These are phyloP conservation scores for Austroboletus niveus DNA, from an alignment of 1,284 basidiomycete genomes.

Conservation along the genomic window DNA sequence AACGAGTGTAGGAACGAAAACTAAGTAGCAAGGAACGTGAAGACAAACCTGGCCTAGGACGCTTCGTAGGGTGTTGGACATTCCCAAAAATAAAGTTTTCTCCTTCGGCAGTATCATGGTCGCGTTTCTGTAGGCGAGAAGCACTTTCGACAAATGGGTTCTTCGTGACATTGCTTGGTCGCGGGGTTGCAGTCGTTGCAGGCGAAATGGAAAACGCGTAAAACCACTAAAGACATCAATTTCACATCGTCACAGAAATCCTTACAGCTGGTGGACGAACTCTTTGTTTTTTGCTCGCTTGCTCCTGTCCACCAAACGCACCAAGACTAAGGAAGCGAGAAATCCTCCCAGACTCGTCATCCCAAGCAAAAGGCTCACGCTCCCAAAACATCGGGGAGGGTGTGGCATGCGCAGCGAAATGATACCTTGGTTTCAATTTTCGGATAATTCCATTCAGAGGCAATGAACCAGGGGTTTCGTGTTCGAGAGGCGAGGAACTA, in stretches of 20 bases:
- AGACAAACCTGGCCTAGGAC: slow-evolving; percentile 49
- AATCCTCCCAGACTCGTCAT: slow-evolving; percentile 63
- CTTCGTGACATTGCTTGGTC: slow-evolving; percentile 65
- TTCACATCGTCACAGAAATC: neutral
- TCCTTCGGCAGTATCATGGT: slow-evolving; percentile 42
- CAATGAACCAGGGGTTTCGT: slow-evolving; percentile 45
- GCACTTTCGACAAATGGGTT: slow-evolving; percentile 65
- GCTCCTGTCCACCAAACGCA: slow-evolving; percentile 70
- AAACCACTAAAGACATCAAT: slow-evolving; percentile 56
- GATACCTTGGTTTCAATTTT: slow-evolving; percentile 72
- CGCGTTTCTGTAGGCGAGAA: slow-evolving; percentile 50
- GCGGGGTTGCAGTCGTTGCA: slow-evolving; percentile 35
- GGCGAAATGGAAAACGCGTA: slow-evolving; percentile 71
- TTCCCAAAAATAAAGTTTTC: slow-evolving; percentile 72
- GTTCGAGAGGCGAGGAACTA: slow-evolving; percentile 52
- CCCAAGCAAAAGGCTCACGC: slow-evolving; percentile 86
- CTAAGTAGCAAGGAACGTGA: neutral
- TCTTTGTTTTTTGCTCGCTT: slow-evolving; percentile 69
- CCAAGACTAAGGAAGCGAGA: slow-evolving; percentile 84
- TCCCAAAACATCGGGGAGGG: slow-evolving; percentile 82
- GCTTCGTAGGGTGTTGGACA: slow-evolving; percentile 53
- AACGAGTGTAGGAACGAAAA: neutral
- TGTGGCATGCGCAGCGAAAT: slow-evolving; percentile 66
- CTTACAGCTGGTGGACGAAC: slow-evolving; percentile 41
- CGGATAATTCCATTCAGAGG: slow-evolving; percentile 69